Evolutionary conservation across 148 eudicot species (phyloP).

Genomic region (Mesembryanthemum crystallinum): DNA sequence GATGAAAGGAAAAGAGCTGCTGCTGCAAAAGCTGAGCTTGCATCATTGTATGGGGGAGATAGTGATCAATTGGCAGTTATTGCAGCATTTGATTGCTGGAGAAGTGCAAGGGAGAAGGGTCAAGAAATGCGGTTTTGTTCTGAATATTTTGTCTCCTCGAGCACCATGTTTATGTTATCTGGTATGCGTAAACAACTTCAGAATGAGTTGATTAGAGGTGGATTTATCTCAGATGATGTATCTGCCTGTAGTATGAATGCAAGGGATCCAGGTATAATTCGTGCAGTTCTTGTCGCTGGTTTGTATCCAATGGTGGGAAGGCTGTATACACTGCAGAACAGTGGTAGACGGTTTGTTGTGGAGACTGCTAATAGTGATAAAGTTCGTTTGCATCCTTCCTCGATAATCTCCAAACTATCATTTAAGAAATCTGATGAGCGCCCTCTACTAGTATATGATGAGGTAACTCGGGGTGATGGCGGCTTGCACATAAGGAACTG

Average conservation of each 20-base stretch:
- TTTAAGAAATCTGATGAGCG: conserved; percentile 16
- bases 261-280: conserved; percentile 63
- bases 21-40: conserved; percentile 69
- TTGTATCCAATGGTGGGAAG: conserved; percentile 90
- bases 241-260: conserved; percentile 62
- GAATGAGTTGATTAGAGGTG: conserved; percentile 51
- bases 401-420: conserved; percentile 39
- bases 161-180: conserved; percentile 67
- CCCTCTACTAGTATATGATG: conserved; percentile 67
- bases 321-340: conserved; percentile 36
- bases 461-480: conserved; percentile 78
- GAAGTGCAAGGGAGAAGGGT: conserved; percentile 56
- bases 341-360: conserved; percentile 36
- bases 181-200: conserved; percentile 78
- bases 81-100: conserved; percentile 97
- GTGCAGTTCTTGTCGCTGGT: conserved; percentile 79
- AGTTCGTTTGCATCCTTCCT: conserved; percentile 55
- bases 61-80: conserved; percentile 90
- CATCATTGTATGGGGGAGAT: conserved; percentile 70
- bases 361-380: conserved; percentile 63
- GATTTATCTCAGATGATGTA: conserved; percentile 58
- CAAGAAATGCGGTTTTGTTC: conserved; percentile 69
- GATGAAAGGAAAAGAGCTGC: conserved; percentile 59
- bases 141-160: conserved; percentile 58
- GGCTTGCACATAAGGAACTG: conserved; percentile 61